phyloP scores from a whole-genome alignment of 176 grass and related monocot species.

The Phragmites australis region DNA sequence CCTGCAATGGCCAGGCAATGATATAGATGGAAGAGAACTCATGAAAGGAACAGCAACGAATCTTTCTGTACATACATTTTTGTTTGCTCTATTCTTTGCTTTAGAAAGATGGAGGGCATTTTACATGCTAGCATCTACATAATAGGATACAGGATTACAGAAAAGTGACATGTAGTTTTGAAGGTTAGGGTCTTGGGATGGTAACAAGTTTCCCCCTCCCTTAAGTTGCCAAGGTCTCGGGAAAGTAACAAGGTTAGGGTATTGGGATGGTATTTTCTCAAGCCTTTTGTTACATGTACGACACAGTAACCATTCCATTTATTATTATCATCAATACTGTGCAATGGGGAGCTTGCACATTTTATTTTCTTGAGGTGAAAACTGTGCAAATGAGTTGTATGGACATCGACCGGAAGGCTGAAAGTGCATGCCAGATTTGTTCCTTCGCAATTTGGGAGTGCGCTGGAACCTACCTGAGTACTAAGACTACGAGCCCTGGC shows the following conservation, averaged over 20 bases:
- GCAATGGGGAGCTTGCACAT: slow-evolving; percentile 27
- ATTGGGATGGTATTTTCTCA: slow-evolving; percentile 45
- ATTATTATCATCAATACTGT: slow-evolving; percentile 23
- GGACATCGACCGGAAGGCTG: background rate
- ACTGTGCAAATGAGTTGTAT: background rate
- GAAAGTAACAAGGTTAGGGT: slow-evolving; percentile 40
- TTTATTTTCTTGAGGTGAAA: background rate
- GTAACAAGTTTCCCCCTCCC: slow-evolving; percentile 29
- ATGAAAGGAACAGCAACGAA: slow-evolving; percentile 35
- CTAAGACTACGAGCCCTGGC: background rate
- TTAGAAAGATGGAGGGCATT: slow-evolving; percentile 61
- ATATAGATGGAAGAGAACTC: slow-evolving; percentile 11
- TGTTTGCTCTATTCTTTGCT: slow-evolving; percentile 62
- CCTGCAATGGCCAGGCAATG: background rate
- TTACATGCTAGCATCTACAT: slow-evolving; percentile 41
- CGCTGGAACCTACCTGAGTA: background rate
- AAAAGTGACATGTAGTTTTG: slow-evolving; percentile 44
- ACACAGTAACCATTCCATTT: slow-evolving; percentile 50
- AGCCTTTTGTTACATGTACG: slow-evolving; percentile 43
- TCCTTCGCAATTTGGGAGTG: background rate
- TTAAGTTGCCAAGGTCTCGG: no score
- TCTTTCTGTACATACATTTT: slow-evolving; percentile 63
- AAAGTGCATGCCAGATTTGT: background rate
- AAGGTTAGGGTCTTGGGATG: slow-evolving; percentile 45
- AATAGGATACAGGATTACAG: slow-evolving; percentile 52